Conservation (phyloP, 371 early-diverging fungal species). For the Batkoa obscura region DNA sequence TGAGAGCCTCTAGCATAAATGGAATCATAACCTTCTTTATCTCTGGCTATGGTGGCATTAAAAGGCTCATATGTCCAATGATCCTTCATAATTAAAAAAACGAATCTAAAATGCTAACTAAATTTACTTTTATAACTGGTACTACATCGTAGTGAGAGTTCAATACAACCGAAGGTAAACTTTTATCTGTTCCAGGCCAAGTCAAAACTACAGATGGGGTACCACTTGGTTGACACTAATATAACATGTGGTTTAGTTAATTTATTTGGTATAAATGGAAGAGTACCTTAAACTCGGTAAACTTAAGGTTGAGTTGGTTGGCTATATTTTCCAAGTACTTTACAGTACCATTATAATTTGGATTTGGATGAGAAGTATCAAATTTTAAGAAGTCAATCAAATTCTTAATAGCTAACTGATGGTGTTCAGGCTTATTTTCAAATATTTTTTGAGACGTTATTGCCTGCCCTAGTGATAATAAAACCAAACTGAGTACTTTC, state of each 20-base stretch:
- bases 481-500: too few relatives aligned
- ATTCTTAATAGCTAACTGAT: too few relatives aligned
- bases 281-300: slow-evolving; percentile 22
- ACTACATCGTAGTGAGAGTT: slow-evolving; percentile 76
- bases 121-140: slow-evolving; percentile 35
- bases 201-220: slow-evolving; percentile 55
- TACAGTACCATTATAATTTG: slow-evolving; percentile 39
- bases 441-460: too few relatives aligned
- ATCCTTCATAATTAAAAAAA: slow-evolving; percentile 10
- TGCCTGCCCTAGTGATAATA: too few relatives aligned
- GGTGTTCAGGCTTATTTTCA: too few relatives aligned
- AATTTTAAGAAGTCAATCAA: too few relatives aligned
- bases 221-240: slow-evolving; percentile 11
- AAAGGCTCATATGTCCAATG: slow-evolving; percentile 56
- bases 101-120: background rate
- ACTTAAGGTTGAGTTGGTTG: slow-evolving; percentile 34
- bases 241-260: background rate
- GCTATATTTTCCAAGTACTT: slow-evolving; percentile 39
- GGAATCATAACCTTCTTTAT: slow-evolving; percentile 23
- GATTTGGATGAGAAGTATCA: slow-evolving; percentile 57
- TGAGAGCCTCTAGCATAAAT: slow-evolving; percentile 64
- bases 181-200: slow-evolving; percentile 21
- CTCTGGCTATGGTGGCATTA: slow-evolving; percentile 30
- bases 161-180: slow-evolving; percentile 38
- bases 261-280: background rate